These are phyloP conservation scores for Eucalyptus cloeziana DNA, from an alignment of 345 rosid species.

Conservation along the genomic window DNA sequence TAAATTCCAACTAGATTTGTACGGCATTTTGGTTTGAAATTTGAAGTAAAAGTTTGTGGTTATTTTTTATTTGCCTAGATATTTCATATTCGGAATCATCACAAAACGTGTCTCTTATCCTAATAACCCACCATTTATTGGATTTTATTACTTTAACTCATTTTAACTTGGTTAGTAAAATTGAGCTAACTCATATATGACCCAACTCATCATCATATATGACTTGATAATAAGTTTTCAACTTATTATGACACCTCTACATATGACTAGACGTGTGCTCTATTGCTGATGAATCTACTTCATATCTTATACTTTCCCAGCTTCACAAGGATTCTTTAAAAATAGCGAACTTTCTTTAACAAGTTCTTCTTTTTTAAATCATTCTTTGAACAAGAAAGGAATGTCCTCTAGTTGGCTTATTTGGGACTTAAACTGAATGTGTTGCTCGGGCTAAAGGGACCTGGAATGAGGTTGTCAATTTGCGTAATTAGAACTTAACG, in stretches of 20 bases:
- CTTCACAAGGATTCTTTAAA: neutral
- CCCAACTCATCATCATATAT: too few species aligned
- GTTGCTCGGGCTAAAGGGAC: neutral
- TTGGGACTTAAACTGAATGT: neutral
- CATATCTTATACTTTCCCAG: neutral
- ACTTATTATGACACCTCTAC: neutral
- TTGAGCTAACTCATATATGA: too few species aligned
- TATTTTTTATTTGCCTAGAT: too few species aligned
- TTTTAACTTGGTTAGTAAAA: too few species aligned
- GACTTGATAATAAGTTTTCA: neutral
- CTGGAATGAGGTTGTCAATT: neutral
- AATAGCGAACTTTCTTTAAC: neutral
- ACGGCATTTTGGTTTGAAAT: too few species aligned
- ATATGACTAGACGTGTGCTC: neutral
- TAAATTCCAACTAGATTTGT: too few species aligned
- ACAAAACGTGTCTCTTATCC: too few species aligned
- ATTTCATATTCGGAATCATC: too few species aligned
- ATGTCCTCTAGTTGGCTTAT: neutral
- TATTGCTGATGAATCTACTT: neutral
- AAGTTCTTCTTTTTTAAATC: neutral
- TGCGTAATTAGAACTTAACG: neutral
- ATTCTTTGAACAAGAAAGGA: neutral
- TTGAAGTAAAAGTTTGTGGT: too few species aligned
- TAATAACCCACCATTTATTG: too few species aligned
- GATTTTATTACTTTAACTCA: too few species aligned